phyloP scores from a whole-genome alignment of 306 rosid genomes.

The Dicorynia guianensis region DNA sequence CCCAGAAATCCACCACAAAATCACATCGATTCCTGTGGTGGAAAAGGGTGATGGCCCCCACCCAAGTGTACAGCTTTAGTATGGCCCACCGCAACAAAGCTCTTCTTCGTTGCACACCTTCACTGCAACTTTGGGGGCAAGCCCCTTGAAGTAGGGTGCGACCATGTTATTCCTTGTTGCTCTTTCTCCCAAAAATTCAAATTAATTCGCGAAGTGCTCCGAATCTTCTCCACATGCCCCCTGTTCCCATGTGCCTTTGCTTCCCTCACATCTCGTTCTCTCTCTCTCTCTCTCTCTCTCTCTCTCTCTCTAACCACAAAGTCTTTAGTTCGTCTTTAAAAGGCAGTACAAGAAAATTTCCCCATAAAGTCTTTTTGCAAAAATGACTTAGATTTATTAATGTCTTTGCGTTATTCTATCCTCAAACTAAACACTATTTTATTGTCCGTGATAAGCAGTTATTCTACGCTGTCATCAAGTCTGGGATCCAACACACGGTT shows the following conservation, averaged over 20 bases:
- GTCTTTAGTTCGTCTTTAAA: too few relatives aligned
- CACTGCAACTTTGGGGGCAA: conserved; percentile 51
- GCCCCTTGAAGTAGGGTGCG: conserved; percentile 56
- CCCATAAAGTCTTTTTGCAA: too few relatives aligned
- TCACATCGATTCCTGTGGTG: conserved; percentile 37
- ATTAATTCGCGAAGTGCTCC: conserved; percentile 47
- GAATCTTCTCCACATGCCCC: conserved; percentile 88
- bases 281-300: not conserved
- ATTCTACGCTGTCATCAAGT: conserved; percentile 25
- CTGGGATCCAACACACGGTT: conserved; percentile 45
- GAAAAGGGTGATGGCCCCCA: conserved; percentile 41
- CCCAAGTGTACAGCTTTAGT: conserved; percentile 43
- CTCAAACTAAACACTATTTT: conserved; percentile 34
- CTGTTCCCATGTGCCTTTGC: conserved; percentile 83
- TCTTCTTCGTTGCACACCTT: conserved; percentile 56
- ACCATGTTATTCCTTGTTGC: conserved; percentile 72
- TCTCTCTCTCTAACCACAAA: too few relatives aligned
- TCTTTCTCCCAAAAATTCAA: conserved; percentile 24
- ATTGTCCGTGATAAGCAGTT: conserved; percentile 27
- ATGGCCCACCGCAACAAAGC: not conserved
- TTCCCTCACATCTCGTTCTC: conserved; percentile 31
- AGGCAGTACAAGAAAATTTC: too few relatives aligned
- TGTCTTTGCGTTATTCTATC: conserved; percentile 33
- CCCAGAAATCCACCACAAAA: conserved; percentile 26
- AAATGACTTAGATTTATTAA: too few relatives aligned